phyloP scores from a whole-genome alignment of 768 basidiomycete species.

The Tulasnella sp. region DNA sequence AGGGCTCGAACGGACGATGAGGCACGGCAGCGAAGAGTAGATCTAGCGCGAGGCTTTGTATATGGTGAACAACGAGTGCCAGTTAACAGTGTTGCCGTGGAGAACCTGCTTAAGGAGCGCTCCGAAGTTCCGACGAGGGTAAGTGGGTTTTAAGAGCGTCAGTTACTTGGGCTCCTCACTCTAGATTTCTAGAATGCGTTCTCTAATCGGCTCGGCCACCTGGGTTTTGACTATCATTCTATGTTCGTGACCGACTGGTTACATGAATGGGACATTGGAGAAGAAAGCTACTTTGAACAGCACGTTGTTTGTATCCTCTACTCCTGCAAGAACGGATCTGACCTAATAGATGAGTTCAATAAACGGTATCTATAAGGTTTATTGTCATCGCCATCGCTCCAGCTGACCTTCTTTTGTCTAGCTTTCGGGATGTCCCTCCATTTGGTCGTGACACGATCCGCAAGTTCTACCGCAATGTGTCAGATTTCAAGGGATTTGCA shows the following conservation, averaged over 20 bases:
- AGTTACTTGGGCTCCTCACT: too few relatives aligned
- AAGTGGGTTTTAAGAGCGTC: too few relatives aligned
- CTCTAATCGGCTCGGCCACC: slow-evolving; percentile 30
- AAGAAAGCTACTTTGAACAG: slow-evolving; percentile 37
- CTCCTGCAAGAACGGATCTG: neutral
- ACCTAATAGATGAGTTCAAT: neutral
- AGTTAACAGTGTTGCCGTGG: slow-evolving; percentile 1
- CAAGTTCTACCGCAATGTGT: neutral
- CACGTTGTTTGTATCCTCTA: slow-evolving; percentile 36
- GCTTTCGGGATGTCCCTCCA: neutral
- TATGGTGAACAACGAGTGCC: slow-evolving; percentile 11
- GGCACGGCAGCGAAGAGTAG: neutral
- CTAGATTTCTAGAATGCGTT: slow-evolving; percentile 40
- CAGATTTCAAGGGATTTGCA: slow-evolving; percentile 1
- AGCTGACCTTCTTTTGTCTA: too few relatives aligned
- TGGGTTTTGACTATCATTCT: slow-evolving; percentile 32
- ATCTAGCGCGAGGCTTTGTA: neutral
- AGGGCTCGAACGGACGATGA: neutral
- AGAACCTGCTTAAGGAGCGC: slow-evolving; percentile 5
- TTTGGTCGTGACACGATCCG: slow-evolving; percentile 20
- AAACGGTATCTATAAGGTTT: too few relatives aligned
- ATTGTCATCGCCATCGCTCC: too few relatives aligned
- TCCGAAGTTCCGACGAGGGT: slow-evolving; percentile 15
- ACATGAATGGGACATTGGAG: slow-evolving; percentile 44
- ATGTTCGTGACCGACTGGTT: slow-evolving; percentile 39